Conservation (phyloP, 352 stramenopile genomes). For the Phytophthora multivora region DNA sequence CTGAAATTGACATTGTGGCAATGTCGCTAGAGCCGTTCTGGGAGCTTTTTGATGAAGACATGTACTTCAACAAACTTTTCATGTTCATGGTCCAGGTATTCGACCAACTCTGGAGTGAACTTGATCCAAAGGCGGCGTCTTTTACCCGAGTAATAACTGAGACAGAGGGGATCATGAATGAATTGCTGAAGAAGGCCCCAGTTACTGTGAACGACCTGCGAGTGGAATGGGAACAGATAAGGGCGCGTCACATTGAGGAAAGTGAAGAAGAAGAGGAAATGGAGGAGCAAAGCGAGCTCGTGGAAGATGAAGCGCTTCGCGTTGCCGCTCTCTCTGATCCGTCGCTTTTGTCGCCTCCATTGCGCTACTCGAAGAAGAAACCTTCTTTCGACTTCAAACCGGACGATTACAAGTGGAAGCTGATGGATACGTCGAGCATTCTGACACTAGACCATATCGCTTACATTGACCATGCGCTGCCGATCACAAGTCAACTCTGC, state of each 20-base stretch:
- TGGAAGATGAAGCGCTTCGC: slow-evolving; percentile 39
- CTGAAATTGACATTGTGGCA: slow-evolving; percentile 75
- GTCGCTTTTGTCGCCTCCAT: slow-evolving; percentile 23
- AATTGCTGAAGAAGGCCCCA: slow-evolving; percentile 68
- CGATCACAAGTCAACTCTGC: slow-evolving; percentile 81
- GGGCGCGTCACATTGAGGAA: slow-evolving; percentile 32
- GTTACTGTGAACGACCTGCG: slow-evolving; percentile 67
- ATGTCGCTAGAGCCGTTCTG: slow-evolving; percentile 84
- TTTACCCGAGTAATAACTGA: slow-evolving; percentile 86
- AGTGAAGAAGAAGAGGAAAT: slow-evolving; percentile 34
- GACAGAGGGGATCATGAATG: slow-evolving; percentile 65
- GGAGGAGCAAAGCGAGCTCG: slow-evolving; percentile 20
- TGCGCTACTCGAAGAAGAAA: slow-evolving; percentile 45
- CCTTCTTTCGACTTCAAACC: slow-evolving; percentile 59
- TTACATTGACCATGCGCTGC: slow-evolving; percentile 72
- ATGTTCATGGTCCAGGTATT: slow-evolving; percentile 79
- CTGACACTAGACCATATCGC: slow-evolving; percentile 72
- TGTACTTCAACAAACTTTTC: slow-evolving; percentile 83
- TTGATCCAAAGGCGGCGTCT: slow-evolving; percentile 66
- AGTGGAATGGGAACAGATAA: slow-evolving; percentile 67
- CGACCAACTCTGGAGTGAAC: slow-evolving; percentile 68
- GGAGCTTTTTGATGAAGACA: slow-evolving; percentile 82
- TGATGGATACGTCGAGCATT: slow-evolving; percentile 75
- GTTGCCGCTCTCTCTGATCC: slow-evolving; percentile 18
- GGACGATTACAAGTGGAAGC: slow-evolving; percentile 78